Evolutionary conservation across 225 moss, liverwort and hornwort genomes (phyloP).

Genomic region (Physcomitrellopsis africana): DNA sequence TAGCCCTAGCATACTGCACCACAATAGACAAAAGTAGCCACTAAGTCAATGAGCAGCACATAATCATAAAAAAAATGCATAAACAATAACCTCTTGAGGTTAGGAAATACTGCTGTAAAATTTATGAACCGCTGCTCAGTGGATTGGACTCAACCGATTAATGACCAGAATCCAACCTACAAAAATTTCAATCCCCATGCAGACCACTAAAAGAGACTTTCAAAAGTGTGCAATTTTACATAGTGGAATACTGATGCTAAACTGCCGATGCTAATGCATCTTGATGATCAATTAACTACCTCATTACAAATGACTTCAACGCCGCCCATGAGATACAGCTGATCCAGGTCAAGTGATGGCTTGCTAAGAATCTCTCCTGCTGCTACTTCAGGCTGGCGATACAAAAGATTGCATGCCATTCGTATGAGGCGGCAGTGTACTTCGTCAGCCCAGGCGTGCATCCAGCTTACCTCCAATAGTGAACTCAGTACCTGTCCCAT

Average conservation of each 20-base stretch:
- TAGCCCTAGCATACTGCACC: slow-evolving; percentile 92
- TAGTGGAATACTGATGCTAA: background rate
- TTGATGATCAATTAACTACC: slow-evolving; percentile 45
- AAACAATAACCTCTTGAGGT: background rate
- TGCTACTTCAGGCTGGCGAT: slow-evolving; percentile 56
- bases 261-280: background rate
- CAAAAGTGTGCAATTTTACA: slow-evolving; percentile 5
- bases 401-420: slow-evolving; percentile 88
- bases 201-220: slow-evolving; percentile 1
- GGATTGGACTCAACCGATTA: background rate
- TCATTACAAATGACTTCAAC: slow-evolving; percentile 91
- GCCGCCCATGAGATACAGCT: slow-evolving; percentile 88
- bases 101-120: background rate
- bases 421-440: slow-evolving; percentile 88
- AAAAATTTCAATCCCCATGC: background rate
- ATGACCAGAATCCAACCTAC: slow-evolving; percentile 5
- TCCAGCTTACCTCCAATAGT: slow-evolving; percentile 92
- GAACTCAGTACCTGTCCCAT: slow-evolving; percentile 75
- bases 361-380: slow-evolving; percentile 48
- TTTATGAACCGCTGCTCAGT: slow-evolving; percentile 18
- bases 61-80: slow-evolving; percentile 4
- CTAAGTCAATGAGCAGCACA: slow-evolving; percentile 20
- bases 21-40: slow-evolving; percentile 25
- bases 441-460: slow-evolving; percentile 97
- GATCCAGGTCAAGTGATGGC: slow-evolving; percentile 72